Percentiles rank a stretch among this genome's conserved stretches.
Evolutionary conservation across 495 filamentous ascomycete species (phyloP).

Genomic region (Daldinia concentrica): DNA sequence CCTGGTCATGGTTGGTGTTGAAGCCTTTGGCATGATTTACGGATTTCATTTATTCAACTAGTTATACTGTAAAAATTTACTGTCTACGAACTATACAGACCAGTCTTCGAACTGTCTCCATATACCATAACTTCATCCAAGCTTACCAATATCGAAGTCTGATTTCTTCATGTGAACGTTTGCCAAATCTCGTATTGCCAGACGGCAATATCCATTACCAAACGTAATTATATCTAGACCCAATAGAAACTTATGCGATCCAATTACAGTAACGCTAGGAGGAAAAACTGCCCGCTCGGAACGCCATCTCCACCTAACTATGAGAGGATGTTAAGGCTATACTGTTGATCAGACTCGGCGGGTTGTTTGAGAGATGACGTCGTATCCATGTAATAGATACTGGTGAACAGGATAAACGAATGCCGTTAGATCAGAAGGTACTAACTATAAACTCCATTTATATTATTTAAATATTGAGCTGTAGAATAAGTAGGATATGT

Average conservation of each 20-base stretch:
- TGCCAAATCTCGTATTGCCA: neutral
- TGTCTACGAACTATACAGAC: neutral
- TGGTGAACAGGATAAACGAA: neutral
- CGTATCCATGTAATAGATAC: neutral
- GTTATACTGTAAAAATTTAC: neutral
- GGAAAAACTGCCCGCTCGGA: neutral
- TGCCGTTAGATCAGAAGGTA: no score
- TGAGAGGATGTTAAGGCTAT: neutral
- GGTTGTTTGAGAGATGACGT: neutral
- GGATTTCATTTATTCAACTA: neutral
- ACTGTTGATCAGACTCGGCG: neutral
- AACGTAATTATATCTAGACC: neutral
- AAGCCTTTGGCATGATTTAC: slow-evolving; percentile 2
- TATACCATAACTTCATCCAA: neutral
- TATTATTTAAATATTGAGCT: no score
- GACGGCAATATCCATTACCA: neutral
- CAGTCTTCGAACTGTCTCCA: neutral
- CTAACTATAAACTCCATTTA: no score
- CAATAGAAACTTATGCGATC: neutral
- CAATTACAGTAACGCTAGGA: neutral
- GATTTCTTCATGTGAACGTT: neutral
- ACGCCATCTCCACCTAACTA: neutral
- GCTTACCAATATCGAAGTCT: neutral
- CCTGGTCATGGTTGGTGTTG: slow-evolving; percentile 4
- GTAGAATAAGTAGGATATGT: no score